Evolutionary conservation across 345 rosid species (phyloP).

Genomic region (Turritis glabra): DNA sequence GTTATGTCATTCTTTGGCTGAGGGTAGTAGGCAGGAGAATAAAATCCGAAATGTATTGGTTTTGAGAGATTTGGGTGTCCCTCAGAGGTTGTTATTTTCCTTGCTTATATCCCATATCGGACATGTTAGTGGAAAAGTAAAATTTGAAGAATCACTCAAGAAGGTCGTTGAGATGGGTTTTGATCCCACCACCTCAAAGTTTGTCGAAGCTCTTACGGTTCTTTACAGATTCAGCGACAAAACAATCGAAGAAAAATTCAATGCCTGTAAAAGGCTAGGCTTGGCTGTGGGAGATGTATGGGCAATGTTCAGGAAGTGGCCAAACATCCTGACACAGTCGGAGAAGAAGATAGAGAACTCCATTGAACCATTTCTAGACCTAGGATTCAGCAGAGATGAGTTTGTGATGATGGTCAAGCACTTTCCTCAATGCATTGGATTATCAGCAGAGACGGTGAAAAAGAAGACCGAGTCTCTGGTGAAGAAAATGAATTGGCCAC

Average conservation of each 20-base stretch:
- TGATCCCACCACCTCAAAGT: constrained; percentile 10
- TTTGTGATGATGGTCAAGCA: constrained; percentile 11
- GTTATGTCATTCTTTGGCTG: not conserved
- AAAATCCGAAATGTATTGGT: not conserved
- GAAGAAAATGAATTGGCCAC: constrained; percentile 37
- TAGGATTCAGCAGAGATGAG: constrained; percentile 32
- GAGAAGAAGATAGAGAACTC: constrained; percentile 1
- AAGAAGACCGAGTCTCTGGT: constrained; percentile 31
- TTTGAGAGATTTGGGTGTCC: constrained; percentile 21
- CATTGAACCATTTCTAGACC: constrained; percentile 30
- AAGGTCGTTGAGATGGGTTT: constrained; percentile 15
- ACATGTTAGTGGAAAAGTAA: not conserved
- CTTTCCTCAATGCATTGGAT: not conserved
- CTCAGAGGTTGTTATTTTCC: not conserved
- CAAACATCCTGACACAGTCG: too few species aligned
- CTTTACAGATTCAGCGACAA: not conserved
- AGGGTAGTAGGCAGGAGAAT: not conserved
- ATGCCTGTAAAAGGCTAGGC: constrained; percentile 23
- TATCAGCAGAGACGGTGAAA: not conserved
- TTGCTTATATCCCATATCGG: not conserved
- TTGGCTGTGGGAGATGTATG: constrained; percentile 29
- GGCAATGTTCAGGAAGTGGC: constrained; percentile 31
- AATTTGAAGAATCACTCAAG: constrained; percentile 11
- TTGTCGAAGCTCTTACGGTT: constrained; percentile 19
- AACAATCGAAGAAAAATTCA: constrained; percentile 16